Percentiles rank a stretch among this genome's conserved stretches.
phyloP scores from a whole-genome alignment of 768 basidiomycete species.

The Boletus insuetus region DNA sequence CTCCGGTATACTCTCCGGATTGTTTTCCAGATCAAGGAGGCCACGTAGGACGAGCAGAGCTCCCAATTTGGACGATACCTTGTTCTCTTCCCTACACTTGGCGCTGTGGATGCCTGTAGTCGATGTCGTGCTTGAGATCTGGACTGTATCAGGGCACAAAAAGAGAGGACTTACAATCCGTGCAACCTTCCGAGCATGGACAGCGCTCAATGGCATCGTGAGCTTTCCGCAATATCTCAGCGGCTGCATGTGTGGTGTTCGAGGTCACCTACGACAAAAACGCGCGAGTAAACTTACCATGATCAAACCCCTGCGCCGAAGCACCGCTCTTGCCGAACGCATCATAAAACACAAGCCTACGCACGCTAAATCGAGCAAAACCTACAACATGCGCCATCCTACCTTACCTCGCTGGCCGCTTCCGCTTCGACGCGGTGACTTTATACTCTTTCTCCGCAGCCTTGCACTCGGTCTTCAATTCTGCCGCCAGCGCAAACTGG shows the following conservation, averaged over 20 bases:
- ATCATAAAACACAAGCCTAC: conserved; percentile 81
- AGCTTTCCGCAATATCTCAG: conserved; percentile 57
- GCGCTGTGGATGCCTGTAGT: conserved; percentile 62
- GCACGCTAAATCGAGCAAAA: not conserved
- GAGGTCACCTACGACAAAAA: not conserved
- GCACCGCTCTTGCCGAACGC: conserved; percentile 65
- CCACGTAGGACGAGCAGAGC: conserved; percentile 63
- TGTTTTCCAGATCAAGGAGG: conserved; percentile 48
- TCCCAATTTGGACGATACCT: conserved; percentile 74
- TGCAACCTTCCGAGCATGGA: conserved; percentile 67
- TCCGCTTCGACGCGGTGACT: conserved; percentile 47
- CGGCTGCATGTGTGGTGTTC: conserved; percentile 38
- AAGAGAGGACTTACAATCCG: conserved; percentile 47
- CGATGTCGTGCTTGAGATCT: not conserved
- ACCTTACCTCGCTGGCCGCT: conserved; percentile 53
- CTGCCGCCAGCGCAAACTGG: conserved; percentile 63
- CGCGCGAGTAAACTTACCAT: conserved; percentile 42
- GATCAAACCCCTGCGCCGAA: conserved; percentile 79
- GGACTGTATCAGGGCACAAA: not conserved
- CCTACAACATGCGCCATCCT: not conserved
- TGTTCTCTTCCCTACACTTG: conserved; percentile 66
- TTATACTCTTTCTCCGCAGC: conserved; percentile 72
- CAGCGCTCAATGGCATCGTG: conserved; percentile 57
- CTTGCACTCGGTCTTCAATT: conserved; percentile 83
- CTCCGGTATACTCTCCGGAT: conserved; percentile 37